These are phyloP conservation scores for Globisporangium mamillatum DNA, from an alignment of 352 stramenopile species.

Conservation along the genomic window DNA sequence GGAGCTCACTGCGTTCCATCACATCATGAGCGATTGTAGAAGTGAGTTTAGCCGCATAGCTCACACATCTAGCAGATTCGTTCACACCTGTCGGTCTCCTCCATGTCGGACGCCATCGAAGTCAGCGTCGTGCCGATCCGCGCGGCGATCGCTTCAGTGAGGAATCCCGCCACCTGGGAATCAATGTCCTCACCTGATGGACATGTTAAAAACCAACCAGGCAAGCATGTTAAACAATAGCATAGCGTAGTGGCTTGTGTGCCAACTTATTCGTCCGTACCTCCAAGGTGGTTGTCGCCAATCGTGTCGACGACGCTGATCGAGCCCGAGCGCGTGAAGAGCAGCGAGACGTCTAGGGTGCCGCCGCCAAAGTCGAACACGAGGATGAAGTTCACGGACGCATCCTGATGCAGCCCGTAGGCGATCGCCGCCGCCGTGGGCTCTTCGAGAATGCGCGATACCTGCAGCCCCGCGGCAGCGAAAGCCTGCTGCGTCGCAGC, in stretches of 20 bases:
- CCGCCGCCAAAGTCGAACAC: slow-evolving; percentile 98
- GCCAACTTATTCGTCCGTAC: slow-evolving; percentile 16
- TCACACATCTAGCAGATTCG: not conserved
- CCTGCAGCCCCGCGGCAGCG: slow-evolving; percentile 90
- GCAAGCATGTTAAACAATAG: too few species aligned
- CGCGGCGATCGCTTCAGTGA: slow-evolving; percentile 75
- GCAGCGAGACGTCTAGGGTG: slow-evolving; percentile 95
- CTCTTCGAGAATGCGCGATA: slow-evolving; percentile 97
- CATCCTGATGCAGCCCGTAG: slow-evolving; percentile 95
- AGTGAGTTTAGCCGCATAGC: too few species aligned
- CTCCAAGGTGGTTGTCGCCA: slow-evolving; percentile 94
- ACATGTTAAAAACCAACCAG: too few species aligned
- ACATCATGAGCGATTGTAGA: too few species aligned
- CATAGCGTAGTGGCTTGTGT: too few species aligned
- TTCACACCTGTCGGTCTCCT: slow-evolving; percentile 19
- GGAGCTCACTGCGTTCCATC: slow-evolving; percentile 5
- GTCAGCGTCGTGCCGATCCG: slow-evolving; percentile 31
- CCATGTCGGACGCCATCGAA: slow-evolving; percentile 23
- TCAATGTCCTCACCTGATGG: slow-evolving; percentile 89
- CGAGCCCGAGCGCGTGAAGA: slow-evolving; percentile 93
- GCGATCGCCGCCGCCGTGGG: slow-evolving; percentile 97
- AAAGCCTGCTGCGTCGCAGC: slow-evolving; percentile 80
- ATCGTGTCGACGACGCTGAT: slow-evolving; percentile 92
- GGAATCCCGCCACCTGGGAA: slow-evolving; percentile 85
- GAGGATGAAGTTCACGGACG: slow-evolving; percentile 91